Percentiles rank a stretch among this genome's conserved stretches.
Evolutionary conservation across 169 alveolate genomes (phyloP).

Genomic region (Blepharisma undulans): DNA sequence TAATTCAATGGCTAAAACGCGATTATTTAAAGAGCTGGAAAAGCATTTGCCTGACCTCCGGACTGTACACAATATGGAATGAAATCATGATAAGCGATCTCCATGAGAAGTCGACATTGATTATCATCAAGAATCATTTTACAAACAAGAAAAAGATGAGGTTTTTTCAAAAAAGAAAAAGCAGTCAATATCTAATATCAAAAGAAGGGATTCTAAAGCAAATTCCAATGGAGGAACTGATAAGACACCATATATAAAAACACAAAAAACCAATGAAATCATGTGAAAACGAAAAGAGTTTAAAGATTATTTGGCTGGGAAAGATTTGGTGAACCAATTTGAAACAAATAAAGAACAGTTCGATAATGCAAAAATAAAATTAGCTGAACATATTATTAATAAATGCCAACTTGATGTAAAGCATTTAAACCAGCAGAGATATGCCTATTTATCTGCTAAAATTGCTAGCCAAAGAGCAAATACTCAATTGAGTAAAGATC

Average conservation of each 20-base stretch:
- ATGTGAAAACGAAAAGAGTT: neutral
- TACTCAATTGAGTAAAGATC: neutral
- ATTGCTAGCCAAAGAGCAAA: conserved; percentile 34
- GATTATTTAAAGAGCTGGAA: neutral
- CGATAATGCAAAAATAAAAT: neutral
- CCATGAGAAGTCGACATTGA: conserved; percentile 30
- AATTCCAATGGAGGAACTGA: neutral
- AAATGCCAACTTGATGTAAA: neutral
- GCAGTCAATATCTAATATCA: neutral
- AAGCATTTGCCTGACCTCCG: neutral
- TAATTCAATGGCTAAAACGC: conserved; percentile 9
- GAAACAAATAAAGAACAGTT: neutral
- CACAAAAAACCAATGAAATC: neutral
- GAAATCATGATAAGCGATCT: conserved; percentile 20
- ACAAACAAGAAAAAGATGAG: neutral
- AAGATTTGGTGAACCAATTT: neutral
- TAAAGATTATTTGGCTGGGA: neutral
- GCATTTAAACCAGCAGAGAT: neutral
- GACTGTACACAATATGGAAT: neutral
- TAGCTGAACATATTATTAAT: neutral
- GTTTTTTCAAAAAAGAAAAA: neutral
- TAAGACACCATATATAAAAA: neutral
- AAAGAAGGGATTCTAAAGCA: neutral
- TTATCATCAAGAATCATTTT: neutral
- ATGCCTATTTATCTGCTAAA: conserved; percentile 27